Evolutionary conservation across 2,329 filamentous ascomycete species (phyloP).

Genomic region (Xylariaceae sp.): DNA sequence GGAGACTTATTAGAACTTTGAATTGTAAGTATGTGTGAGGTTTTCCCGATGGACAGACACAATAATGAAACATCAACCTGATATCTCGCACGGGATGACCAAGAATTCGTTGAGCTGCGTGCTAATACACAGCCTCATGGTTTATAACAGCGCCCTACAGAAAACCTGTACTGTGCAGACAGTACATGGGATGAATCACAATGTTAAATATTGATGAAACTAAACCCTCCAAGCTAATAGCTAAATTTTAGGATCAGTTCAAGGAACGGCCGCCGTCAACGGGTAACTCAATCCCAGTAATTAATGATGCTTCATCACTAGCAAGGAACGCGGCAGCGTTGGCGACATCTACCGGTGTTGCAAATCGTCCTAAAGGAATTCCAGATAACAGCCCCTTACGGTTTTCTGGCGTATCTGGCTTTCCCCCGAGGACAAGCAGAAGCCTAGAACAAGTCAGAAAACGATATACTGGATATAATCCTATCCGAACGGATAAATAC

Average conservation of each 20-base stretch:
- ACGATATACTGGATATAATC: background rate
- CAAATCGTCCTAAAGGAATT: constrained; percentile 46
- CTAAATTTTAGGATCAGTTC: background rate
- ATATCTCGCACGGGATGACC: no score
- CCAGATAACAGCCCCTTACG: constrained; percentile 45
- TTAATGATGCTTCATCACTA: constrained; percentile 10
- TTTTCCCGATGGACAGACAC: no score
- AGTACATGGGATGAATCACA: no score
- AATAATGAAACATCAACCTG: no score
- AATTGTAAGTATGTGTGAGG: no score
- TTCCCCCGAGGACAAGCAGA: constrained; percentile 39
- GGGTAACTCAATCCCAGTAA: constrained; percentile 10
- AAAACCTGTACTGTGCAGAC: no score
- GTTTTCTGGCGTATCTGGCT: constrained; percentile 48
- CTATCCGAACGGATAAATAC: background rate
- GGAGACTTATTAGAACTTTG: no score
- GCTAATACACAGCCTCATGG: no score
- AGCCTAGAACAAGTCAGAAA: background rate
- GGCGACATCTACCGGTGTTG: constrained; percentile 34
- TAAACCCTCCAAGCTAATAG: background rate
- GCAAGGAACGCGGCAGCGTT: constrained; percentile 7
- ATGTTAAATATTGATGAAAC: no score
- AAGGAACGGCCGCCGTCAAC: constrained; percentile 9
- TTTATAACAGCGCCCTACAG: no score
- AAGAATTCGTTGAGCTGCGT: no score